phyloP scores from a whole-genome alignment of 73 alveolate genomes.

The Paramecium pentaurelia region DNA sequence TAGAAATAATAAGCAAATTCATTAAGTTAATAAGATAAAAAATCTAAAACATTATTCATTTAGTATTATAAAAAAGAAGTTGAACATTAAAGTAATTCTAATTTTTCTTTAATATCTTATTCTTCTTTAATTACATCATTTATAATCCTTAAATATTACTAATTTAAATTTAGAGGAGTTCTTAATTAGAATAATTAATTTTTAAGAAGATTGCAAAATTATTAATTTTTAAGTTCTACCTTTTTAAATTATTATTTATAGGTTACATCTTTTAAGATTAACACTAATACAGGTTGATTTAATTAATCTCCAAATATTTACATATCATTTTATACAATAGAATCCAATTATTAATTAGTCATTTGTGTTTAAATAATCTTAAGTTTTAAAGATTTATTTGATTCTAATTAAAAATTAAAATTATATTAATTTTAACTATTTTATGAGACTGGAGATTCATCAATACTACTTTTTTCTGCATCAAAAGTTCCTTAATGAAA shows the following conservation, averaged over 20 bases:
- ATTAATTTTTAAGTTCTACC: neutral
- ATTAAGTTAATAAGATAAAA: neutral
- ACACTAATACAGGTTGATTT: neutral
- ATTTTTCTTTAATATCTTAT: neutral
- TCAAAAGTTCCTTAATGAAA: neutral
- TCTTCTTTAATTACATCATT: neutral
- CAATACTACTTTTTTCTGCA: neutral
- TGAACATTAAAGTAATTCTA: neutral
- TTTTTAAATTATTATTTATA: neutral
- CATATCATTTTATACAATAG: neutral
- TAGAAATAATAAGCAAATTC: neutral
- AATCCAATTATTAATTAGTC: neutral
- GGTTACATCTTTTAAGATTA: neutral
- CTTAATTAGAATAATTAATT: conserved; percentile 1
- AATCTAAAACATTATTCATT: conserved; percentile 23
- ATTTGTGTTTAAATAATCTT: neutral
- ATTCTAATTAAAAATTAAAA: neutral
- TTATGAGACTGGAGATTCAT: neutral
- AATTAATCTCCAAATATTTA: neutral
- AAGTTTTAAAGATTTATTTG: neutral
- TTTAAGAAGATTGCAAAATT: neutral
- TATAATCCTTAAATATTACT: neutral
- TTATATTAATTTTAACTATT: neutral
- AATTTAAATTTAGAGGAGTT: conserved; percentile 32
- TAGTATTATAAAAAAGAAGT: neutral